A percentile compares a stretch with the other conserved stretches of the same genome.
Evolutionary conservation across 1,284 basidiomycete species (phyloP).

Genomic region (Apiotrichum montevideense): DNA sequence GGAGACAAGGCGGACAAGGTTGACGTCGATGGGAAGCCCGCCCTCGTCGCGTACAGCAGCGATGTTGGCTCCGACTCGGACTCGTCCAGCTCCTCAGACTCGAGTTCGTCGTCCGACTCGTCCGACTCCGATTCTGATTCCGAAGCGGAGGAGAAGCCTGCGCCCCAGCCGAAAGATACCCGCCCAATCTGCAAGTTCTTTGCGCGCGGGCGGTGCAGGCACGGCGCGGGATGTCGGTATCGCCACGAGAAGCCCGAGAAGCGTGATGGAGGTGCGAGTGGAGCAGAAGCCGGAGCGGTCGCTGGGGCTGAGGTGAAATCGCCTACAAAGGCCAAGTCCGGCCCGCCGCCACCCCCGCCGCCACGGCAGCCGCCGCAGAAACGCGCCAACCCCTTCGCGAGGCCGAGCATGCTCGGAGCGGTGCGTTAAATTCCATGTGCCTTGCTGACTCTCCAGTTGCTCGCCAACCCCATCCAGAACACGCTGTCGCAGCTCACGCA

Average conservation of each 20-base stretch:
- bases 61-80: conserved; percentile 3
- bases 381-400: conserved; percentile 62
- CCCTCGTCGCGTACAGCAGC: no score
- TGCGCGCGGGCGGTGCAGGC: conserved; percentile 33
- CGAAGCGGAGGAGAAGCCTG: conserved; percentile 1
- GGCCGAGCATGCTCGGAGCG: conserved; percentile 65
- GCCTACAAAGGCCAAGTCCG: not conserved
- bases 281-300: no score
- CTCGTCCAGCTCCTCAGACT: conserved; percentile 3
- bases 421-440: conserved; percentile 51
- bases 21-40: no score
- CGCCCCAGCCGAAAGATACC: not conserved
- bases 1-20: no score
- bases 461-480: conserved; percentile 79
- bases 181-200: conserved; percentile 35
- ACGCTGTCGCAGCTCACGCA: conserved; percentile 90
- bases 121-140: conserved; percentile 20
- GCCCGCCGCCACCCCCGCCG: conserved; percentile 12
- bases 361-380: conserved; percentile 55
- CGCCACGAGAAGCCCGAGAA: conserved; percentile 18
- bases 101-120: conserved; percentile 15
- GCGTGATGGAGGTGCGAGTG: no score
- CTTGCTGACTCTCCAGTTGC: conserved; percentile 27
- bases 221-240: conserved; percentile 34
- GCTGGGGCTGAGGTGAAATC: no score